A percentile compares a stretch with the other conserved stretches of the same genome.
Conservation (phyloP, 306 rosid genomes). For the Cicer bijugum region DNA sequence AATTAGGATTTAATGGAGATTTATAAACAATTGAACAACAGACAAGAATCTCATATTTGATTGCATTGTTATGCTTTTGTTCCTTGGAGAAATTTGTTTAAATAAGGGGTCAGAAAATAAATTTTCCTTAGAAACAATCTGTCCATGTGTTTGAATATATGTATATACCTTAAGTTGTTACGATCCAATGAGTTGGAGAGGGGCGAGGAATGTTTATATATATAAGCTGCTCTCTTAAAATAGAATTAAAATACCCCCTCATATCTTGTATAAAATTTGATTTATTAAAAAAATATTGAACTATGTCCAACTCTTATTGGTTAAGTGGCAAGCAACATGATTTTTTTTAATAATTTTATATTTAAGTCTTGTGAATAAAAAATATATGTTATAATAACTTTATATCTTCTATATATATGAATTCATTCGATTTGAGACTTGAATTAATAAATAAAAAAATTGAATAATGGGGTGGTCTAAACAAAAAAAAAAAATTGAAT, state of each 20-base stretch:
- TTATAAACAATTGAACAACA: slow-evolving; percentile 49
- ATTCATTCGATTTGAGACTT: not conserved
- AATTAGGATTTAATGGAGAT: slow-evolving; percentile 42
- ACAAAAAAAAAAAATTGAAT: too few species aligned
- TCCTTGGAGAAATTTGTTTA: slow-evolving; percentile 31
- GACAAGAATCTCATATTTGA: slow-evolving; percentile 61
- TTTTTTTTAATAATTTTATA: not conserved
- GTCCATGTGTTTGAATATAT: slow-evolving; percentile 46
- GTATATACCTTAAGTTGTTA: slow-evolving; percentile 21
- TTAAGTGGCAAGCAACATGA: not conserved
- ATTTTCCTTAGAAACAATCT: slow-evolving; percentile 21
- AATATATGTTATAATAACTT: too few species aligned
- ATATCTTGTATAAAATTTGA: not conserved
- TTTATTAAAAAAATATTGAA: not conserved
- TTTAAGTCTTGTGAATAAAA: too few species aligned
- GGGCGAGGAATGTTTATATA: slow-evolving; percentile 34
- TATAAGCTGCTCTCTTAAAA: slow-evolving; percentile 21
- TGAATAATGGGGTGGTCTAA: not conserved
- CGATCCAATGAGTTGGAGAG: slow-evolving; percentile 39
- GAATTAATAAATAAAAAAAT: not conserved
- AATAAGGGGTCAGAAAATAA: slow-evolving; percentile 37
- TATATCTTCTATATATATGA: not conserved
- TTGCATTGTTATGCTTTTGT: slow-evolving; percentile 49
- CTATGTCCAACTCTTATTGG: slow-evolving; percentile 3
- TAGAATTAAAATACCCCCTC: slow-evolving; percentile 2